Conservation (phyloP, 495 filamentous ascomycete species). For the Entonaema liquescens region DNA sequence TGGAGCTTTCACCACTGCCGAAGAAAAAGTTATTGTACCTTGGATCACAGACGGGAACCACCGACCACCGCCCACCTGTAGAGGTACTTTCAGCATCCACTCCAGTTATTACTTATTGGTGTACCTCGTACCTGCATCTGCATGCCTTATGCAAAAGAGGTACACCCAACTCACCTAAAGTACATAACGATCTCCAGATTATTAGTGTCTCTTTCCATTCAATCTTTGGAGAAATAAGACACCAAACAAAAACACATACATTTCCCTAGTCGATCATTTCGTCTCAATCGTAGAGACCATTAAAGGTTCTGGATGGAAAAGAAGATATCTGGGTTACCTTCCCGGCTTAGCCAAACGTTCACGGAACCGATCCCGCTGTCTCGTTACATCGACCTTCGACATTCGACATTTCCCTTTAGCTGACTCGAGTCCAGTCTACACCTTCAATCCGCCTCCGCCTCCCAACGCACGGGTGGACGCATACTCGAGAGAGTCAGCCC, state of each 20-base stretch:
- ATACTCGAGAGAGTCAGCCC: conserved; percentile 22
- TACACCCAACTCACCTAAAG: neutral
- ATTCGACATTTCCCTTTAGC: neutral
- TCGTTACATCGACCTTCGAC: neutral
- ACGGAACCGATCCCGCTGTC: conserved; percentile 8
- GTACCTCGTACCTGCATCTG: neutral
- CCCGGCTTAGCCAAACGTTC: conserved; percentile 18
- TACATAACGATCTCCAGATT: conserved; percentile 1
- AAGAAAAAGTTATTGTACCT: conserved; percentile 1
- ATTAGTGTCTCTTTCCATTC: conserved; percentile 5
- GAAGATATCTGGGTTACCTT: neutral
- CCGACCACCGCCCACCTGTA: conserved; percentile 8
- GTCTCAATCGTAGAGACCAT: conserved; percentile 15
- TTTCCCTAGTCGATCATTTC: conserved; percentile 11
- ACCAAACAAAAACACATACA: conserved; percentile 17
- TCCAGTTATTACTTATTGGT: neutral
- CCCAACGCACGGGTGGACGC: conserved; percentile 24
- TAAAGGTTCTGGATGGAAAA: conserved; percentile 2
- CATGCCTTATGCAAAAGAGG: neutral
- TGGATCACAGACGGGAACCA: neutral
- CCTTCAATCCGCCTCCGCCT: neutral
- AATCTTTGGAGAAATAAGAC: conserved; percentile 6
- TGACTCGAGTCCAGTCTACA: neutral
- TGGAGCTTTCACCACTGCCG: neutral
- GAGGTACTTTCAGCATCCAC: conserved; percentile 12